Percentiles rank a stretch among this genome's conserved stretches.
These are phyloP conservation scores for Saccharum officinarum DNA, from an alignment of 176 grass and related monocot genomes.

Conservation along the genomic window DNA sequence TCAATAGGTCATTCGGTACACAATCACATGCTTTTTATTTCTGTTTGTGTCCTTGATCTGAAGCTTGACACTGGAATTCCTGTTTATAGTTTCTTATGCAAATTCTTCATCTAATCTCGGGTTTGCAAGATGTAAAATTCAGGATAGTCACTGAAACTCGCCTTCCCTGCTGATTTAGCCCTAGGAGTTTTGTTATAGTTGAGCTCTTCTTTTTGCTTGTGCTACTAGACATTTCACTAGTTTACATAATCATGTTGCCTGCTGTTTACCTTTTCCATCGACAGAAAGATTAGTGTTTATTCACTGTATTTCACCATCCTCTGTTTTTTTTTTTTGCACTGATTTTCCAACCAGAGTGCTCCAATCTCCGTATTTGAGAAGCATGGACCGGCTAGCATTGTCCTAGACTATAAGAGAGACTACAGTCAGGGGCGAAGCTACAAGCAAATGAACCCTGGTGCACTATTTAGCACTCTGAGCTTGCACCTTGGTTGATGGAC, in stretches of 20 bases:
- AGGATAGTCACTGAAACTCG: not conserved
- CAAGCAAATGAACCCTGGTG: too few species aligned
- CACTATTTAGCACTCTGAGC: too few species aligned
- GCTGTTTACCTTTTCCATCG: not conserved
- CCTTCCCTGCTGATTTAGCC: not conserved
- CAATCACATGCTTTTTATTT: not conserved
- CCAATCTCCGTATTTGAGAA: constrained; percentile 63
- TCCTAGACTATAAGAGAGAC: constrained; percentile 63
- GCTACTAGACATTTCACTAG: not conserved
- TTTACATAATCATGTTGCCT: not conserved
- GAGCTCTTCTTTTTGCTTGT: not conserved
- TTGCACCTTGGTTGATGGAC: too few species aligned
- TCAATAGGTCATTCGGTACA: not conserved
- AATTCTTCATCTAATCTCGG: not conserved
- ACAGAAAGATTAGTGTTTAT: not conserved
- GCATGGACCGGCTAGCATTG: constrained; percentile 55
- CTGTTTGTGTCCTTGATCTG: not conserved
- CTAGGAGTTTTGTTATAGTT: not conserved
- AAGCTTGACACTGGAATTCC: not conserved
- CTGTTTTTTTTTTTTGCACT: not conserved
- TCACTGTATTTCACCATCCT: not conserved
- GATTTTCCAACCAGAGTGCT: constrained; percentile 32
- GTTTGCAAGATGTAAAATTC: not conserved
- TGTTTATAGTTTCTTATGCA: not conserved
- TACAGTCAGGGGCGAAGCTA: constrained; percentile 32